Base-by-base conservation (phyloP, 75 land plant genomes). In the Cunninghamia lanceolata region DNA sequence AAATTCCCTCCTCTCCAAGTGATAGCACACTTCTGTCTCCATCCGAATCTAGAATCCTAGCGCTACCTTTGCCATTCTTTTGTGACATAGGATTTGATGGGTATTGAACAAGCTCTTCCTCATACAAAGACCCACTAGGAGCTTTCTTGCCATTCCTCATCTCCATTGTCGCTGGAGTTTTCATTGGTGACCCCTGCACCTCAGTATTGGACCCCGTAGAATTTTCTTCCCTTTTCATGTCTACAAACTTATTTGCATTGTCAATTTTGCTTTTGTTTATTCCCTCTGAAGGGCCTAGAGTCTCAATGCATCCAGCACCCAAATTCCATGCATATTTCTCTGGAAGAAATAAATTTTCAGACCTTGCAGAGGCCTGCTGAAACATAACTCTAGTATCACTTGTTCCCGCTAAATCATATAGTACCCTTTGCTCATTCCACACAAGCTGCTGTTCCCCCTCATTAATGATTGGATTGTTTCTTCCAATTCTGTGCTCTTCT, bases 401-500 rank as follows among this genome's bases (percentile, higher is more conserved):
- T 50, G 66, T 50, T 83, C 84, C 84, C 17, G 42, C n/a, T n/a
- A 42, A 17, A 52, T 35, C 66, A 2, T 35, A 19, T 25, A 54
- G 0, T 34, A 7, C 36, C 38, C 84, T 83, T 53, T 54, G 84
- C 5, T 28, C 36, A 8, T 35, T 83, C 66, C 83, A 35, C 36
- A 40, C 80, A 75, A 63, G 71, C 15, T 46, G 73, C n/a, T 83
- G 39, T 76, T 83, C 63, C 15, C 75, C 89, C n/a, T 84, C 85
- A 59, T 54, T 28, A 25, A 74, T 16, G 36, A 87, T 8, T 52
- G 85, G 28, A 73, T 77, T 83, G 80, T 87, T 88, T 75, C 77
- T 87, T 86, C 87, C 87, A 83, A 50, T 88, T 88, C n/a, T 85
- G 38, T 83, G 42, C 11, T 54, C 84, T 47, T 30, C 87, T 25